Evolutionary conservation across 2,329 filamentous ascomycete genomes (phyloP), one percentile per base, ranked within the genome.

Genomic region (Cercospora sesami): DNA sequence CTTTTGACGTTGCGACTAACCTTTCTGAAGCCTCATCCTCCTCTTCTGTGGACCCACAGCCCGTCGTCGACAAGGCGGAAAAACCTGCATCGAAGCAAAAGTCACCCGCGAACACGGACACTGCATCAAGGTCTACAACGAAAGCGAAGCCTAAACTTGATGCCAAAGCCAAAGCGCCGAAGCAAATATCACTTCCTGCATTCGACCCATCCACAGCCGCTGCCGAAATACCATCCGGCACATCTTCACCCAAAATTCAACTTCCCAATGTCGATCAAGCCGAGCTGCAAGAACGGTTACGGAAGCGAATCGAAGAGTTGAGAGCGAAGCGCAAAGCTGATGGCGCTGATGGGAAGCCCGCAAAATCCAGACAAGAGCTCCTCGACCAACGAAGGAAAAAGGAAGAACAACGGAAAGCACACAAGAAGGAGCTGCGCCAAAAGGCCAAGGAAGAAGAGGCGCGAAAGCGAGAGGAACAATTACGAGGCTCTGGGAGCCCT

Each of bases 341-440:
- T 74, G 92, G 91, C 5, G 85, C 89, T 0, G 89, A 96, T 74
- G 93, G 93, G 68, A 90, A 91, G 75, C 90, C 91, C 16, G 92
- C 94, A 66, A 89, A 91, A 71, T 96, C 92, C 69, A 88, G 95
- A 69, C 91, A 96, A 80, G 94, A 98, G 78, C 86, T 99, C 12
- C 93, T 99, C 74, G 95, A 98, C 80, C 87, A 92, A 55, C 88
- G 95, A 51, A 88, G 95, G 71, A 89, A 89, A 77, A 97, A 97
- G 82, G 91, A 96, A 78, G 90, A 92, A 68, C 89, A 93, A 79
- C 89, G 93, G 70, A 94, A 94, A 78, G 89, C 89, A 23, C 91
- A 94, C 76, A 98, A 97, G 83, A 95, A 96, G 80, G 91, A 94
- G 76, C 83, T 93, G 67, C 88, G 94, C 55, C 84, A 87, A 72